Percentiles rank a stretch among this genome's conserved stretches.
Conservation (phyloP, 257 asterid genomes). For the Salvia miltiorrhiza region DNA sequence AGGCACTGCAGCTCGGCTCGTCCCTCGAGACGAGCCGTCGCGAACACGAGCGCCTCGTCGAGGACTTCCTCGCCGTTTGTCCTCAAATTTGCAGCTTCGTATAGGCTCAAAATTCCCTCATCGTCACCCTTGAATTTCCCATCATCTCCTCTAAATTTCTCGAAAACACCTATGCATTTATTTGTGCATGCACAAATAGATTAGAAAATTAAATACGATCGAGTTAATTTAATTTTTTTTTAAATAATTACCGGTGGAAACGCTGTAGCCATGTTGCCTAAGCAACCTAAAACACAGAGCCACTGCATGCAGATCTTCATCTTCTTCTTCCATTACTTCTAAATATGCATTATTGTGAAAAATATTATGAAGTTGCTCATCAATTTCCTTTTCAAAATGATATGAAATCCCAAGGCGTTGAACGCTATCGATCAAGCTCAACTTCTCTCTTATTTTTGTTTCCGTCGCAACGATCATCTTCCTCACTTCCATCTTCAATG, state of each 20-base stretch:
- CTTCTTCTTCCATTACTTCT: neutral
- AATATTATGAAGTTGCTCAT: conserved; percentile 18
- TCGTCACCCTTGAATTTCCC: conserved; percentile 20
- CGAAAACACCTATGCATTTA: conserved; percentile 9
- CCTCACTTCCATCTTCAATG: conserved; percentile 29
- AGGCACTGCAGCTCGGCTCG: conserved; percentile 28
- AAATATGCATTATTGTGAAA: neutral
- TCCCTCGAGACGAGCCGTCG: conserved; percentile 23
- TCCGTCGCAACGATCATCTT: neutral
- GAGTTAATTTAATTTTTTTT: too few relatives aligned
- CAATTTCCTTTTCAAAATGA: conserved; percentile 35
- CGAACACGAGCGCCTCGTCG: conserved; percentile 23
- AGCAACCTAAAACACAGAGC: conserved; percentile 35
- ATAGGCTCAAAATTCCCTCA: conserved; percentile 25
- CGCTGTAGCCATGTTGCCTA: conserved; percentile 39
- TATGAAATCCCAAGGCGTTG: conserved; percentile 38
- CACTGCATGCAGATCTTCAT: conserved; percentile 8
- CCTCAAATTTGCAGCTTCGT: conserved; percentile 29
- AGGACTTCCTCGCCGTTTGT: conserved; percentile 25
- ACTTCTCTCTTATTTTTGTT: neutral
- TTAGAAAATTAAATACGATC: too few relatives aligned
- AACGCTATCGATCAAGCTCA: conserved; percentile 28
- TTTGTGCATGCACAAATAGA: neutral
- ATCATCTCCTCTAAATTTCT: conserved; percentile 7
- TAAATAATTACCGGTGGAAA: conserved; percentile 28